phyloP scores from a whole-genome alignment of 768 basidiomycete genomes.

The Postia placenta region DNA sequence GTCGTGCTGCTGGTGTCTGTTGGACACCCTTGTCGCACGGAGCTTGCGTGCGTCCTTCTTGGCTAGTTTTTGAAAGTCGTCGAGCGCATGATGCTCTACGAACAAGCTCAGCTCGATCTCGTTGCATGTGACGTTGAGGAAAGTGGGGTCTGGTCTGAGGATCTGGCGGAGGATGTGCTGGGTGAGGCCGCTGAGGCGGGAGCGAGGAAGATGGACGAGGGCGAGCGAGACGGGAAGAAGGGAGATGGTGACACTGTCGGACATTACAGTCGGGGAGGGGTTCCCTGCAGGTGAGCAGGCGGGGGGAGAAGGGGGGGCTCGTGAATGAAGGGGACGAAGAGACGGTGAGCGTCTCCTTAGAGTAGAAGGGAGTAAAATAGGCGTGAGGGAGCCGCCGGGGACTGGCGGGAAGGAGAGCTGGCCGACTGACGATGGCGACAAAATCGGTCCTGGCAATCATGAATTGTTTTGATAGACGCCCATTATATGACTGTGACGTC shows the following conservation, averaged over 20 bases:
- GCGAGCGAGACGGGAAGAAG: constrained; percentile 67
- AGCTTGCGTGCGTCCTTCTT: constrained; percentile 46
- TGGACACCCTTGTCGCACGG: constrained; percentile 12
- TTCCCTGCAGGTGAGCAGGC: neutral
- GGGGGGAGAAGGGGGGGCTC: neutral
- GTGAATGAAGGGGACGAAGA: constrained; percentile 3
- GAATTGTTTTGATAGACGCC: neutral
- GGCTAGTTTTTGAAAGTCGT: constrained; percentile 58
- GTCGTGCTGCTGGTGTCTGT: neutral
- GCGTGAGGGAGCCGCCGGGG: neutral
- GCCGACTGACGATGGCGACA: neutral
- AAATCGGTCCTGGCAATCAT: neutral
- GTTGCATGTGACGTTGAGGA: constrained; percentile 74
- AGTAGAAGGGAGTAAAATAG: neutral
- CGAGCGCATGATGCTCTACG: constrained; percentile 49
- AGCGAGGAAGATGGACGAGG: constrained; percentile 70
- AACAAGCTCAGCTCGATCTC: constrained; percentile 75
- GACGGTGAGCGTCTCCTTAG: neutral
- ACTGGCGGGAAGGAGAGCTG: neutral
- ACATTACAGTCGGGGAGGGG: constrained; percentile 1
- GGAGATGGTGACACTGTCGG: constrained; percentile 48
- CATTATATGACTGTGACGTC: neutral
- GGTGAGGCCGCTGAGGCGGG: constrained; percentile 52
- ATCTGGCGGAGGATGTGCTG: constrained; percentile 64
- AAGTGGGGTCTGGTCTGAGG: constrained; percentile 57